phyloP scores from a whole-genome alignment of 345 rosid species.

The Jatropha curcas region DNA sequence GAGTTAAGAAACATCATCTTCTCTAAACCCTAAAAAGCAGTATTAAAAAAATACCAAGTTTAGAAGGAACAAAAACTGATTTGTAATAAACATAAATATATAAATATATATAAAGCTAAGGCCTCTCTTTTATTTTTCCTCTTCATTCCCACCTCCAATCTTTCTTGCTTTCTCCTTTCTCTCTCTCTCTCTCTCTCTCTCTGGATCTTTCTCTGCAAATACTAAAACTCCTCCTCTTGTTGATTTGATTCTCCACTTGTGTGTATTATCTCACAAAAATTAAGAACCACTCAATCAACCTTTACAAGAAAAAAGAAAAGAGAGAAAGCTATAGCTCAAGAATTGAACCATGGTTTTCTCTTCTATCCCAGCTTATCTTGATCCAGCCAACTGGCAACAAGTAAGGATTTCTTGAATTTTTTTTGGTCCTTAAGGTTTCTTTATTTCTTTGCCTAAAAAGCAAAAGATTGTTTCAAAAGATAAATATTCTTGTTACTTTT shows the following conservation, averaged over 20 bases:
- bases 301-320: constrained; percentile 45
- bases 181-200: neutral
- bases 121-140: constrained; percentile 10
- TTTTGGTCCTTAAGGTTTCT: constrained; percentile 9
- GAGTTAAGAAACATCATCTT: constrained; percentile 13
- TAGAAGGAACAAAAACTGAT: neutral
- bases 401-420: constrained; percentile 43
- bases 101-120: constrained; percentile 8
- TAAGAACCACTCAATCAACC: constrained; percentile 28
- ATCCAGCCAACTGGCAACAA: constrained; percentile 97
- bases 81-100: neutral
- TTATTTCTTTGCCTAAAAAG: constrained; percentile 33
- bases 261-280: constrained; percentile 31
- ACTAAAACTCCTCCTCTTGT: neutral
- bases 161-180: neutral
- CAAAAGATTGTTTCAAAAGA: constrained; percentile 38
- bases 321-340: constrained; percentile 33
- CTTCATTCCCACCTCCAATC: constrained; percentile 7
- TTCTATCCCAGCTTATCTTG: constrained; percentile 93
- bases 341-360: constrained; percentile 70
- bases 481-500: constrained; percentile 40
- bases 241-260: constrained; percentile 45
- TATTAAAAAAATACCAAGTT: constrained; percentile 11
- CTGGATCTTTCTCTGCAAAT: neutral
- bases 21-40: constrained; percentile 16